Percentiles rank a stretch among this genome's conserved stretches.
phyloP scores from a whole-genome alignment of 1,139 yeast genomes.

The Yamadazyma taylorii region DNA sequence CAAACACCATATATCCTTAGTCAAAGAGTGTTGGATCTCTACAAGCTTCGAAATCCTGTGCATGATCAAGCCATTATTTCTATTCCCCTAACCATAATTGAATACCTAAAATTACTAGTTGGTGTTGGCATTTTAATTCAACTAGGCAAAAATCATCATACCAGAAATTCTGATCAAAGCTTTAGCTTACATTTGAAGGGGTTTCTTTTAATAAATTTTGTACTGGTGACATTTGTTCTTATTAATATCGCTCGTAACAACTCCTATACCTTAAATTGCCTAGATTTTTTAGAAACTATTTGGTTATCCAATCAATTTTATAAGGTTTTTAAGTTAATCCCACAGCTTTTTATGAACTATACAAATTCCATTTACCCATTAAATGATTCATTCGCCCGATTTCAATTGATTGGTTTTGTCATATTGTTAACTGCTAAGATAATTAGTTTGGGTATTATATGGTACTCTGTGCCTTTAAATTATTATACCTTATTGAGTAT shows the following conservation, averaged over 20 bases:
- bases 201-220: slow-evolving; percentile 10
- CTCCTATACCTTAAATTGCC: slow-evolving; percentile 9
- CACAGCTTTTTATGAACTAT: slow-evolving; percentile 32
- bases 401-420: neutral
- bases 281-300: slow-evolving; percentile 30
- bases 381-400: neutral
- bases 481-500: neutral
- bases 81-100: slow-evolving; percentile 12
- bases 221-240: slow-evolving; percentile 9
- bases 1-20: slow-evolving; percentile 17
- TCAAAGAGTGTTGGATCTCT: slow-evolving; percentile 2
- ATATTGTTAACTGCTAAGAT: neutral
- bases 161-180: slow-evolving; percentile 26
- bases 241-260: neutral
- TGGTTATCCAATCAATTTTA: slow-evolving; percentile 26
- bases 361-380: neutral
- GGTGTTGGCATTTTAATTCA: slow-evolving; percentile 17
- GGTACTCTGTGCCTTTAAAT: slow-evolving; percentile 1
- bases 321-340: slow-evolving; percentile 19
- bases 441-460: neutral
- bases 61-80: slow-evolving; percentile 15
- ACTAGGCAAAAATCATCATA: slow-evolving; percentile 17
- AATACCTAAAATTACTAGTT: slow-evolving; percentile 15
- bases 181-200: slow-evolving; percentile 18
- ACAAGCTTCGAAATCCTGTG: slow-evolving; percentile 19